phyloP scores from a whole-genome alignment of 352 stramenopile species.

The Phytophthora pisi region DNA sequence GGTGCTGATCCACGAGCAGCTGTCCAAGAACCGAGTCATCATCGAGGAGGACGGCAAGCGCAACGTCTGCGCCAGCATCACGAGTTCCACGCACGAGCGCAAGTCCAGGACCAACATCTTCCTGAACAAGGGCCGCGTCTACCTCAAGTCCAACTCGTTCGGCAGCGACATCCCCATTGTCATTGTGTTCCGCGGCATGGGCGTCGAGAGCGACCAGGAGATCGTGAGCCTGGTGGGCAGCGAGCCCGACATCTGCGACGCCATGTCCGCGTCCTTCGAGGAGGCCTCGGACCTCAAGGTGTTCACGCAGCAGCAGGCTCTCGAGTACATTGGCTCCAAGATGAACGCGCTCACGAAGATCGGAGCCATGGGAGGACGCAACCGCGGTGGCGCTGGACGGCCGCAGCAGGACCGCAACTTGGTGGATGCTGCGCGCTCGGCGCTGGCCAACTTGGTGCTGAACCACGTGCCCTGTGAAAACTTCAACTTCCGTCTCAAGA shows the following conservation, averaged over 20 bases:
- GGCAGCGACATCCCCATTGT: slow-evolving; percentile 98
- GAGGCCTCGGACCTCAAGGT: slow-evolving; percentile 95
- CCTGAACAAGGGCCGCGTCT: slow-evolving; percentile 96
- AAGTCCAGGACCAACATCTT: slow-evolving; percentile 98
- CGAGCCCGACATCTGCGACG: slow-evolving; percentile 94
- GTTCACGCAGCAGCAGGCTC: slow-evolving; percentile 94
- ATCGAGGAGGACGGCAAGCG: slow-evolving; percentile 96
- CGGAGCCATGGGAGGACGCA: slow-evolving; percentile 46
- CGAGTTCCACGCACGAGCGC: slow-evolving; percentile 98
- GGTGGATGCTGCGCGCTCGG: slow-evolving; percentile 96
- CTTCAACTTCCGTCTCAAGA: slow-evolving; percentile 98
- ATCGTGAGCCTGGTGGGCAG: slow-evolving; percentile 96
- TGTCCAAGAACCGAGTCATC: slow-evolving; percentile 99
- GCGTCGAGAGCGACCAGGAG: slow-evolving; percentile 98
- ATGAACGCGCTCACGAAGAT: slow-evolving; percentile 88
- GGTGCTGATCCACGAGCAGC: slow-evolving; percentile 99
- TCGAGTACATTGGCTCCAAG: slow-evolving; percentile 97
- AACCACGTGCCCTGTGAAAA: slow-evolving; percentile 98
- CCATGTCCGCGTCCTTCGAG: slow-evolving; percentile 96
- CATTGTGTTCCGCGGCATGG: slow-evolving; percentile 98
- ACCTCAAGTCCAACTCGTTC: slow-evolving; percentile 99
- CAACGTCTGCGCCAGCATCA: slow-evolving; percentile 95
- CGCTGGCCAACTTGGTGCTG: slow-evolving; percentile 98
- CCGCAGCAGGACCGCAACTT: slow-evolving; percentile 62
- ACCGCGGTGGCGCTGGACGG: slow-evolving; percentile 36